phyloP scores from a whole-genome alignment of 345 rosid genomes.

The Sonneratia caseolaris region DNA sequence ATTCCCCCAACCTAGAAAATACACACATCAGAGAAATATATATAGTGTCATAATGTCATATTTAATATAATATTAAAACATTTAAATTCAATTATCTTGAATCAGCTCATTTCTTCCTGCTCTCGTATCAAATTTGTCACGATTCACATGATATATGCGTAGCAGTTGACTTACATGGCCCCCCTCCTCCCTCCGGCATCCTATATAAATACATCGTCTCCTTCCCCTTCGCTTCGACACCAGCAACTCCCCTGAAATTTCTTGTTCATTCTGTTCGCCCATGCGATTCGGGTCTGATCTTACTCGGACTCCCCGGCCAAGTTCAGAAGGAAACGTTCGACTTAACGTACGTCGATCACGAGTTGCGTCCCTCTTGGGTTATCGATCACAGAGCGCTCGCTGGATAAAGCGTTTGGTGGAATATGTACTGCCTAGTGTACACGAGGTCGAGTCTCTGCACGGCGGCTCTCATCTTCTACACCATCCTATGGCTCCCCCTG shows the following conservation, averaged over 20 bases:
- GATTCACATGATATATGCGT: too few species aligned
- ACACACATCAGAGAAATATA: too few species aligned
- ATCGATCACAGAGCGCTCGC: too few species aligned
- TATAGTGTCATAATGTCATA: background rate
- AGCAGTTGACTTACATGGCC: too few species aligned
- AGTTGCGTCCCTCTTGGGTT: background rate
- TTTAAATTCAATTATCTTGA: too few species aligned
- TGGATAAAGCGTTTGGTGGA: background rate
- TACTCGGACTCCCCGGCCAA: too few species aligned
- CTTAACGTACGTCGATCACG: background rate
- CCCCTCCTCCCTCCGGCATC: background rate
- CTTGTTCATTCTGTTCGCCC: background rate
- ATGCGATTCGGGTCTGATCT: too few species aligned
- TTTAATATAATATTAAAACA: too few species aligned
- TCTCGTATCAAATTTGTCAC: too few species aligned
- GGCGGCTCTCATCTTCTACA: slow-evolving; percentile 44
- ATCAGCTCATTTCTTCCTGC: too few species aligned
- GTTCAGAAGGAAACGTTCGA: too few species aligned
- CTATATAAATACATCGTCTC: background rate
- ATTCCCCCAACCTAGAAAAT: background rate
- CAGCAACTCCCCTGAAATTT: background rate
- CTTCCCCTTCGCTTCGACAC: background rate
- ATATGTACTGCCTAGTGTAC: slow-evolving; percentile 39
- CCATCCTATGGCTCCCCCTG: slow-evolving; percentile 42
- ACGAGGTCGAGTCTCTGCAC: slow-evolving; percentile 32